A percentile compares a stretch with the other conserved stretches of the same genome.
These are phyloP conservation scores for Pestalotiopsis sp. DNA, from an alignment of 2,329 filamentous ascomycete species.

Conservation along the genomic window DNA sequence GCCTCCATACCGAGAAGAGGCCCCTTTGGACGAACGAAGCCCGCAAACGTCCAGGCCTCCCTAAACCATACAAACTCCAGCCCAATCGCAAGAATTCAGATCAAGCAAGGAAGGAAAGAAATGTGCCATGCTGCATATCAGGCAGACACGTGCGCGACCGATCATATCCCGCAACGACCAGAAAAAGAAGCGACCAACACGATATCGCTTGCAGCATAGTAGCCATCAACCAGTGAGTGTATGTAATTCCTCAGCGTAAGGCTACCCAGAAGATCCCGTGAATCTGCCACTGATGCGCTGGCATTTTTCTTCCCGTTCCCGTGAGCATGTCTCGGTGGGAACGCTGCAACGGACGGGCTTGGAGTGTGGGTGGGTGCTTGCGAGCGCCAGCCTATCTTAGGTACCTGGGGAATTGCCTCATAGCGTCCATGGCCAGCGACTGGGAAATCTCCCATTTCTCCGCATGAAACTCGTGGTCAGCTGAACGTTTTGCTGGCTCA, in stretches of 20 bases:
- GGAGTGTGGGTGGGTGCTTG: neutral
- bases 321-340: slow-evolving; percentile 14
- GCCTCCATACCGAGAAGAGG: neutral
- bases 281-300: slow-evolving; percentile 13
- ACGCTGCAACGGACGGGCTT: neutral
- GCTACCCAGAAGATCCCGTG: slow-evolving; percentile 5
- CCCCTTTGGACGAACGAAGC: neutral
- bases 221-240: neutral
- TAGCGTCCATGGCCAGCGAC: slow-evolving; percentile 14
- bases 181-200: neutral
- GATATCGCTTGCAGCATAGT: neutral
- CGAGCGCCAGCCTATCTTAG: neutral
- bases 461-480: slow-evolving; percentile 26
- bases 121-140: neutral
- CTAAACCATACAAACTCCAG: neutral
- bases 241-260: neutral
- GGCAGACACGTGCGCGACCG: slow-evolving; percentile 3
- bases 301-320: slow-evolving; percentile 14
- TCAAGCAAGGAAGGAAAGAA: neutral
- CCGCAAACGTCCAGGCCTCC: slow-evolving; percentile 4
- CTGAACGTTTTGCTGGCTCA: slow-evolving; percentile 24
- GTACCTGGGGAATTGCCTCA: slow-evolving; percentile 12
- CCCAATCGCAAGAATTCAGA: no score
- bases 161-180: neutral
- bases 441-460: slow-evolving; percentile 17